A percentile compares a stretch with the other conserved stretches of the same genome.
phyloP scores from a whole-genome alignment of 495 filamentous ascomycete genomes.

The Glonium stellatum region DNA sequence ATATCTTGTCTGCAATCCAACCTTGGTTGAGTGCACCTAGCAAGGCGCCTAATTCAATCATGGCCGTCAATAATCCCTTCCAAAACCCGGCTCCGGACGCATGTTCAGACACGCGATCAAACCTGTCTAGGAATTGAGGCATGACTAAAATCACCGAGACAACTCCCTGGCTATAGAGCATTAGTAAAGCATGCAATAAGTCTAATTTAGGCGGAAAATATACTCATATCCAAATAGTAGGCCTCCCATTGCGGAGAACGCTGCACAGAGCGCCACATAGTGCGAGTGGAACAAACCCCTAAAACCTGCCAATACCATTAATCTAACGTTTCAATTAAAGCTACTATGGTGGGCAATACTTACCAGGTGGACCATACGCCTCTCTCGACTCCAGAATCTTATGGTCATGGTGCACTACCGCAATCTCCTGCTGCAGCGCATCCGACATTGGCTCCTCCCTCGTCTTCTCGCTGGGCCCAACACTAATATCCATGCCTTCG shows the following conservation, averaged over 20 bases:
- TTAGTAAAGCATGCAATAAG: neutral
- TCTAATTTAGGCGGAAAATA: neutral
- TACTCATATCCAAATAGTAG: constrained; percentile 53
- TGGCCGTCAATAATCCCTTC: constrained; percentile 55
- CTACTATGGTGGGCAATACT: neutral
- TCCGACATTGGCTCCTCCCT: too few relatives aligned
- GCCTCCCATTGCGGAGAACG: constrained; percentile 49
- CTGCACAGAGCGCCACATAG: constrained; percentile 48
- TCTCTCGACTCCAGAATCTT: neutral
- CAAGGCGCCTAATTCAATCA: constrained; percentile 54
- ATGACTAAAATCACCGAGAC: constrained; percentile 52
- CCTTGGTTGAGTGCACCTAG: constrained; percentile 50
- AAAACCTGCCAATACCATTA: constrained; percentile 30
- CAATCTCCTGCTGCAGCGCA: too few relatives aligned
- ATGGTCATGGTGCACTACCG: neutral
- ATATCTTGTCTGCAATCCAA: constrained; percentile 54
- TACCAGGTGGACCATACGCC: neutral
- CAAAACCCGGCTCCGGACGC: constrained; percentile 44
- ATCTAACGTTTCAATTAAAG: neutral
- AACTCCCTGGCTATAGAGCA: constrained; percentile 35
- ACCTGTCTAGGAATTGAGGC: constrained; percentile 49
- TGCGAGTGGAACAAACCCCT: constrained; percentile 43
- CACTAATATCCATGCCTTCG: too few relatives aligned
- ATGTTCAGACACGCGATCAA: constrained; percentile 32
- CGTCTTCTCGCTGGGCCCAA: too few relatives aligned